Evolutionary conservation across 148 eudicot genomes (phyloP), one percentile per base, ranked within the genome.

Genomic region (Persicaria tinctoria): DNA sequence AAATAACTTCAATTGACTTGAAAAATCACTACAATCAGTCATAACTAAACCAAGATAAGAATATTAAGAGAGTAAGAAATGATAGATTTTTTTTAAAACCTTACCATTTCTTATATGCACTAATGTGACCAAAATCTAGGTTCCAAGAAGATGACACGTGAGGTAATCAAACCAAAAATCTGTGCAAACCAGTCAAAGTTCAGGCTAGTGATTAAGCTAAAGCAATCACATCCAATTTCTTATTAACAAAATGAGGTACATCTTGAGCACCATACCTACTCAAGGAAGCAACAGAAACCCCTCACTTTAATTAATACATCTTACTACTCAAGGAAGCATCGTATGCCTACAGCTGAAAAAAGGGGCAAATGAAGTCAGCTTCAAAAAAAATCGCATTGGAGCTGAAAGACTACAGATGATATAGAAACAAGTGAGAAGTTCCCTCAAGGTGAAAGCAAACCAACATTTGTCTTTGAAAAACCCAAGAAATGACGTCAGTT

Each of bases 361-460:
- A 50, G 12, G 9, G 5, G 56, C 0, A 11, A 51, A n/a, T 51
- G 56, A 51, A 11, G 56, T 51, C n/a, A 51, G n/a, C n/a, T 11
- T 51, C n/a, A 51, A 13, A 51, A 51, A 51, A 51, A 3, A 51
- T 51, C 14, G 14, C 18, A 6, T 18, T 7, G 18, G 7, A 51
- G 56, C 16, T 3, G n/a, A 51, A 51, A 51, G 54, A 51, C 54
- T 51, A 51, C 6, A 4, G 54, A 51, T 51, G 13, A 51, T 51
- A 51, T 10, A 11, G 54, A 51, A 51, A 9, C 98, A 1, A n/a
- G 5, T 2, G 5, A 1, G 17, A 17, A 17, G 32, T 27, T 55
- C 20, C 20, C 3, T 5, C 63, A 57, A 57, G 60, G 5, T 57
- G 63, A 57, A 57, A 57, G 63, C 63, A n/a, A 18, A 57, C 32